phyloP scores from a whole-genome alignment of 257 asterid species.

The Galeopsis tetrahit region DNA sequence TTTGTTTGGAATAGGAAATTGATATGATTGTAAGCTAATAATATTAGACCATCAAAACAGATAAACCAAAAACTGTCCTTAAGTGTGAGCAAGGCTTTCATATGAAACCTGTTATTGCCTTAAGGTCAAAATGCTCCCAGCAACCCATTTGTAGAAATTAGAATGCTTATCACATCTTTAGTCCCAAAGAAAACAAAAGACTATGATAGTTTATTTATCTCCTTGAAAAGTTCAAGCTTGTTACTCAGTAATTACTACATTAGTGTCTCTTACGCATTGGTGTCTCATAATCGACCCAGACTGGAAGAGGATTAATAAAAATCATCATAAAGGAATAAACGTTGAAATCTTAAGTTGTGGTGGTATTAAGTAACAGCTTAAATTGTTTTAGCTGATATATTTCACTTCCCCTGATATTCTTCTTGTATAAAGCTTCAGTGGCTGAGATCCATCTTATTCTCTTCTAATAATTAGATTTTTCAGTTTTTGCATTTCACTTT shows the following conservation, averaged over 20 bases:
- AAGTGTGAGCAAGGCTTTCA: neutral
- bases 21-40: neutral
- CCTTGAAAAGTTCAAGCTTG: neutral
- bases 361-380: constrained; percentile 10
- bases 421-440: constrained; percentile 11
- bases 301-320: constrained; percentile 13
- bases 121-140: neutral
- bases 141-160: neutral
- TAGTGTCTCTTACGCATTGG: neutral
- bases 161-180: constrained; percentile 1
- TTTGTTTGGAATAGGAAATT: constrained; percentile 14
- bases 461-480: constrained; percentile 1
- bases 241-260: neutral
- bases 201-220: neutral
- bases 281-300: neutral
- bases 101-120: neutral
- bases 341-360: neutral
- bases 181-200: neutral
- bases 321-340: constrained; percentile 13
- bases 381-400: constrained; percentile 3
- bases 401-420: constrained; percentile 19
- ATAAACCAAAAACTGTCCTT: neutral
- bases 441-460: constrained; percentile 20
- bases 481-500: neutral
- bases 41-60: neutral